Percentiles rank a stretch among this genome's conserved stretches.
phyloP scores from a whole-genome alignment of 1,284 basidiomycete genomes.

The Marasmius fiardii region DNA sequence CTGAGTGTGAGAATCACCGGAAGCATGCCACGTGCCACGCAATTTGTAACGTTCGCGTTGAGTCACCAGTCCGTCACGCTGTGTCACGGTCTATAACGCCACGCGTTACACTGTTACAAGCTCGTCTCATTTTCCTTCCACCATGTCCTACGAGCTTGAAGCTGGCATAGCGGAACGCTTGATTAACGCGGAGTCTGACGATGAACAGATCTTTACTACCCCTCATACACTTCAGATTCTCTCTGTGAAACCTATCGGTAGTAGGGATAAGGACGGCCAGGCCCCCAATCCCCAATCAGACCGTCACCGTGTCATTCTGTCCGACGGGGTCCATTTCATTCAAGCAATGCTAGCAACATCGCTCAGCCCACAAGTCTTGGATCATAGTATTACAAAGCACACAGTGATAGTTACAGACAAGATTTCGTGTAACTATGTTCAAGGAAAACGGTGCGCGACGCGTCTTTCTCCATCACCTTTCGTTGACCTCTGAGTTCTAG shows the following conservation, averaged over 20 bases:
- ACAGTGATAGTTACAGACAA: constrained; percentile 74
- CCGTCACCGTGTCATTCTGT: constrained; percentile 71
- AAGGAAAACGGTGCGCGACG: constrained; percentile 71
- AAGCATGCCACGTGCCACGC: too few relatives aligned
- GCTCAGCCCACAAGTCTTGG: constrained; percentile 76
- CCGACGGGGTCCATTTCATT: constrained; percentile 80
- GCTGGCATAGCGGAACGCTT: constrained; percentile 55
- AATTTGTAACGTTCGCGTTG: too few relatives aligned
- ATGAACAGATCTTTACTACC: constrained; percentile 49
- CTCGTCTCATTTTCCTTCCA: constrained; percentile 12
- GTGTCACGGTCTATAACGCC: constrained; percentile 16
- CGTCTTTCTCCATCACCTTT: constrained; percentile 1
- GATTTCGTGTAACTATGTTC: constrained; percentile 83
- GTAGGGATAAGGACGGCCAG: too few relatives aligned
- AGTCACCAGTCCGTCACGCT: not conserved
- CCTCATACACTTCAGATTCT: constrained; percentile 77
- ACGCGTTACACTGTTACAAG: constrained; percentile 16
- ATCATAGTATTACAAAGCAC: constrained; percentile 69
- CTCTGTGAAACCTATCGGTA: constrained; percentile 76
- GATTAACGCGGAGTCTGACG: constrained; percentile 40
- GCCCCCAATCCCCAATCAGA: constrained; percentile 44
- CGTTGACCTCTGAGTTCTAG: constrained; percentile 34
- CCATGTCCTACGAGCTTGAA: constrained; percentile 46
- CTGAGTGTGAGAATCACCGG: too few relatives aligned
- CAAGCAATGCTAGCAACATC: constrained; percentile 97